Percentiles rank a stretch among this genome's conserved stretches.
These are phyloP conservation scores for Skeletonema menzelii DNA, from an alignment of 108 stramenopile species.

Conservation along the genomic window DNA sequence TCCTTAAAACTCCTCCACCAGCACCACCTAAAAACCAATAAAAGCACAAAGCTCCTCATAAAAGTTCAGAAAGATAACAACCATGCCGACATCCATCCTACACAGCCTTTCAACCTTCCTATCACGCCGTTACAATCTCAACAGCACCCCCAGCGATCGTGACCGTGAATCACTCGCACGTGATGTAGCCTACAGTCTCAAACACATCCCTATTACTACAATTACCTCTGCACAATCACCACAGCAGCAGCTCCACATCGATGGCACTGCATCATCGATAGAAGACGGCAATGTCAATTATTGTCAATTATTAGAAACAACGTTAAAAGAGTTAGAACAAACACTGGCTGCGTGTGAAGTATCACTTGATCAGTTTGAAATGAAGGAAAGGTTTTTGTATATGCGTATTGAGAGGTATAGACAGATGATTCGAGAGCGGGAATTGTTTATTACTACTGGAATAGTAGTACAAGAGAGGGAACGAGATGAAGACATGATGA, in stretches of 20 bases:
- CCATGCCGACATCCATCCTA: background rate
- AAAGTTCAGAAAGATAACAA: no score
- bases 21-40: no score
- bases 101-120: background rate
- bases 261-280: background rate
- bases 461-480: background rate
- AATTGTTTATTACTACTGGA: background rate
- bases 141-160: background rate
- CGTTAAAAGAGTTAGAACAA: background rate
- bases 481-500: background rate
- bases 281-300: background rate
- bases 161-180: background rate
- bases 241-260: background rate
- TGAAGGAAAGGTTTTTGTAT: constrained; percentile 1
- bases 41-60: no score
- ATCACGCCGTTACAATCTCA: background rate
- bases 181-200: constrained; percentile 4
- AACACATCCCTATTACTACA: background rate
- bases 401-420: background rate
- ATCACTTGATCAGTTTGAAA: constrained; percentile 5
- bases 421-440: background rate
- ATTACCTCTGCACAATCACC: background rate
- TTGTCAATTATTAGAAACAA: background rate
- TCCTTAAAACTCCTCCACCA: no score
- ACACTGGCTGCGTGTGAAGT: background rate